Evolutionary conservation across 2,329 filamentous ascomycete species (phyloP).

Genomic region (Meredithiella fracta): DNA sequence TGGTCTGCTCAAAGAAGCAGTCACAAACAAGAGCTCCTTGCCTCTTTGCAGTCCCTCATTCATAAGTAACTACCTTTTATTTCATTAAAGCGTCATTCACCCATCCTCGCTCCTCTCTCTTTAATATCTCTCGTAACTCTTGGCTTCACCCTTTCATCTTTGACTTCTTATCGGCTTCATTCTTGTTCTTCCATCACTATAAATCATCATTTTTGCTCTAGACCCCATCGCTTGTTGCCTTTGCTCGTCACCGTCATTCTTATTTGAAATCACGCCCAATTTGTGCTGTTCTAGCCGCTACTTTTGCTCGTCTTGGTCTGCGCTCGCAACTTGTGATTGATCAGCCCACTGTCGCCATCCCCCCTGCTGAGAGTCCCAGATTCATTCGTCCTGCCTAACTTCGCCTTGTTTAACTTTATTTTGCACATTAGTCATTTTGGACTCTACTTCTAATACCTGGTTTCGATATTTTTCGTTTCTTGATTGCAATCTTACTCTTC

Average conservation of each 20-base stretch:
- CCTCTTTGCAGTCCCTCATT: not conserved
- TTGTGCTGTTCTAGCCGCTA: not conserved
- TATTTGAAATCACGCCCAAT: not conserved
- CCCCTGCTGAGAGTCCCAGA: not conserved
- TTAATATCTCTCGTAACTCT: no score
- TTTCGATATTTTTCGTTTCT: not conserved
- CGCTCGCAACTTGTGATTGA: conserved; percentile 13
- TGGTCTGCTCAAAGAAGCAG: conserved; percentile 2
- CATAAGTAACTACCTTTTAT: not conserved
- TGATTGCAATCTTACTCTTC: no score
- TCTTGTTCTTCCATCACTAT: conserved; percentile 9
- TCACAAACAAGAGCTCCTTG: not conserved
- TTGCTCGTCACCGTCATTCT: not conserved
- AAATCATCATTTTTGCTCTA: no score
- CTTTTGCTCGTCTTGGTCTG: conserved; percentile 1
- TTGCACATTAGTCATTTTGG: not conserved
- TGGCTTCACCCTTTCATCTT: conserved; percentile 8
- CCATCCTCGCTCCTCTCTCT: not conserved
- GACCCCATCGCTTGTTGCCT: no score
- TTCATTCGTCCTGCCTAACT: not conserved
- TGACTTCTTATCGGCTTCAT: conserved; percentile 15
- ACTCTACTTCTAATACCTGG: not conserved
- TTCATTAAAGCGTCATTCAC: not conserved
- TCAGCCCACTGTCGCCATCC: conserved; percentile 1
- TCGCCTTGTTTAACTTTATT: not conserved